Evolutionary conservation across 805 yeast species (phyloP), one percentile per base, ranked within the genome.

Genomic region (Pichia phayaonensis): DNA sequence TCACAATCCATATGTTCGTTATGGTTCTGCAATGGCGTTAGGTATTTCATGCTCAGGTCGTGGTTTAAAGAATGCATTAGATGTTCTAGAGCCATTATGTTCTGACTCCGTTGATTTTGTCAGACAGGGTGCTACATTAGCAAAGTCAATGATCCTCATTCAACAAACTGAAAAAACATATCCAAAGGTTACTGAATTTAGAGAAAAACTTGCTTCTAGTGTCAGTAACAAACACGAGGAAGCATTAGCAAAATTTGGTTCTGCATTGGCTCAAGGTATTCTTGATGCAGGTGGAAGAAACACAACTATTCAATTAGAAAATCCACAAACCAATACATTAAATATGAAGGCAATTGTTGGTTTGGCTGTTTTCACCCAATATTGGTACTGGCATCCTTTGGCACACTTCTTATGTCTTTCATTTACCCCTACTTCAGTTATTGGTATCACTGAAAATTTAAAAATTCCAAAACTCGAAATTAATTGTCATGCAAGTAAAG

Each of bases 271-370:
- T 15, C 97, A 92, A 72, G 99, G 99, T 68, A 92, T 94, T 56
- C 83, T 94, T 65, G 97, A 94, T 71, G 99, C 98, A 12, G 97
- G 99, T 69, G 99, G 99, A 13, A 82, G 98, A 65, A 94, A 94
- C 61, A 95, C 86, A n/a, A 90, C 98, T 0, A 90, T 94, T 56
- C 86, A 86, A 59, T 74, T 92, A 46, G 97, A 94, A 68, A 88
- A 90, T 66, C 62, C 82, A 23, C 90, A 90, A 58, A 89, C 96
- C 40, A 95, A 90, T 54, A 89, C 96, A 21, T 76, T 94, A 57
- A 92, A 94, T 69, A 82, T 84, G 64, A 86, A 86, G 67, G 94
- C 97, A 0, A 84, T 94, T 60, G 95, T 90, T 51, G 99, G 99
- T 40, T 72, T 94, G 58, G 82, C 94, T 0, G 79, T 94, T 53